These are phyloP conservation scores for Cercospora sesami DNA, from an alignment of 2,329 filamentous ascomycete genomes.

Conservation along the genomic window DNA sequence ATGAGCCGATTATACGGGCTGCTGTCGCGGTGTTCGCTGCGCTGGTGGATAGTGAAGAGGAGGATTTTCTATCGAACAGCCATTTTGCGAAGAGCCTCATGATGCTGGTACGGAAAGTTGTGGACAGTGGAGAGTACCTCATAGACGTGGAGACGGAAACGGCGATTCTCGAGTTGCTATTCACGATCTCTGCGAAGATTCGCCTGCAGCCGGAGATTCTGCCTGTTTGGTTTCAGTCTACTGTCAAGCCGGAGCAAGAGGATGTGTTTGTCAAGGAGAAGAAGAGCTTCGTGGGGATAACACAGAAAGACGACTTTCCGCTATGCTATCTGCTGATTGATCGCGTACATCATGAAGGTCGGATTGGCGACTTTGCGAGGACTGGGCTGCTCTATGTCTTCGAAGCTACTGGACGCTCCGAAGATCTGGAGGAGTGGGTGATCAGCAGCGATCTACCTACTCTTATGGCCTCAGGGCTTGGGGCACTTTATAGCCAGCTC, in stretches of 20 bases:
- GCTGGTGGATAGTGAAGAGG: slow-evolving; percentile 93
- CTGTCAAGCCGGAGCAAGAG: slow-evolving; percentile 36
- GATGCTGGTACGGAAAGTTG: slow-evolving; percentile 77
- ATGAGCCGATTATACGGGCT: slow-evolving; percentile 82
- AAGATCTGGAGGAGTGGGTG: slow-evolving; percentile 87
- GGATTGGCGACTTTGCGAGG: slow-evolving; percentile 91
- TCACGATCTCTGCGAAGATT: slow-evolving; percentile 96
- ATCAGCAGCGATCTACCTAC: slow-evolving; percentile 95
- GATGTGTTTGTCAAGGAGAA: slow-evolving; percentile 51
- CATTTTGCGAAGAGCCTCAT: slow-evolving; percentile 85
- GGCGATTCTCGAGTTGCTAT: slow-evolving; percentile 86
- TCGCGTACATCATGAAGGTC: slow-evolving; percentile 93
- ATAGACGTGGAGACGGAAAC: slow-evolving; percentile 79
- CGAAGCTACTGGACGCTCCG: slow-evolving; percentile 82
- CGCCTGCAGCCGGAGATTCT: slow-evolving; percentile 83
- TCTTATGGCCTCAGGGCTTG: slow-evolving; percentile 92
- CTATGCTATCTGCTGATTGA: slow-evolving; percentile 94
- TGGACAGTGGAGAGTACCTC: slow-evolving; percentile 70
- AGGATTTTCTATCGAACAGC: slow-evolving; percentile 85
- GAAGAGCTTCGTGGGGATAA: slow-evolving; percentile 76
- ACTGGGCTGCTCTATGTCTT: slow-evolving; percentile 95
- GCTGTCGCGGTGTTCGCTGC: slow-evolving; percentile 85
- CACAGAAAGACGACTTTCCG: slow-evolving; percentile 87
- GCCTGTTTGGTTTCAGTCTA: slow-evolving; percentile 81
- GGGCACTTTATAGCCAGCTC: slow-evolving; percentile 70